These are phyloP conservation scores for Xenosphaeropsis pyriputrescens DNA, from an alignment of 2,329 filamentous ascomycete species.

Conservation along the genomic window DNA sequence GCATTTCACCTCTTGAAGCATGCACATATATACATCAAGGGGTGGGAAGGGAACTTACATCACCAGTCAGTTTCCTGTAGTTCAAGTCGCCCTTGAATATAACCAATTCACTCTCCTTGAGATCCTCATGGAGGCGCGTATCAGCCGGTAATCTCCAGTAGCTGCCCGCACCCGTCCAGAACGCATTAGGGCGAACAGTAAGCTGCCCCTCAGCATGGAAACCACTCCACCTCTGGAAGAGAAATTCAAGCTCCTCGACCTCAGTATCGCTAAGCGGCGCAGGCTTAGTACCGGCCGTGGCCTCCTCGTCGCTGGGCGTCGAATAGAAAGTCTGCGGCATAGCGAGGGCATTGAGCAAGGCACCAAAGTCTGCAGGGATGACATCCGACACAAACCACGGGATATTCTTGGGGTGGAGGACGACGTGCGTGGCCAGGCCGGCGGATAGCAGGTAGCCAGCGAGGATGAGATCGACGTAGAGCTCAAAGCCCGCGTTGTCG, in stretches of 20 bases:
- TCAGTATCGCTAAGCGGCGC: slow-evolving; percentile 53
- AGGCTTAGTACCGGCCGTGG: slow-evolving; percentile 38
- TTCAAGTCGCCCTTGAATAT: slow-evolving; percentile 94
- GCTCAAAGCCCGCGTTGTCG: slow-evolving; percentile 93
- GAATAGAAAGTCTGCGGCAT: slow-evolving; percentile 69
- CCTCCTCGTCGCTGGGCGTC: slow-evolving; percentile 53
- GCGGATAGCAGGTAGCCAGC: slow-evolving; percentile 79
- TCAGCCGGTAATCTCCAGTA: slow-evolving; percentile 68
- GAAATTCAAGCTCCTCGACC: slow-evolving; percentile 48
- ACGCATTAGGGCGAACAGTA: slow-evolving; percentile 67
- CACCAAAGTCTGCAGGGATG: slow-evolving; percentile 67
- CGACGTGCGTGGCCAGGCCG: slow-evolving; percentile 71
- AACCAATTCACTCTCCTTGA: slow-evolving; percentile 63
- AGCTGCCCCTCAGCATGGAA: slow-evolving; percentile 77
- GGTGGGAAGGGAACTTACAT: neutral
- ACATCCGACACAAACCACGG: slow-evolving; percentile 99
- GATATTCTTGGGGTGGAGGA: slow-evolving; percentile 87
- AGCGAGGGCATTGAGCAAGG: slow-evolving; percentile 69
- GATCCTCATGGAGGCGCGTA: slow-evolving; percentile 39
- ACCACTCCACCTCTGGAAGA: slow-evolving; percentile 70
- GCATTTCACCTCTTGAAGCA: too few species aligned
- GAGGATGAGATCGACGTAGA: slow-evolving; percentile 88
- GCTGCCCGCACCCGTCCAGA: slow-evolving; percentile 81
- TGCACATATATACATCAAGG: too few species aligned
- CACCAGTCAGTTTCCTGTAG: slow-evolving; percentile 68